Evolutionary conservation across 2,329 filamentous ascomycete genomes (phyloP).

Genomic region (Fusarium transvaalense): DNA sequence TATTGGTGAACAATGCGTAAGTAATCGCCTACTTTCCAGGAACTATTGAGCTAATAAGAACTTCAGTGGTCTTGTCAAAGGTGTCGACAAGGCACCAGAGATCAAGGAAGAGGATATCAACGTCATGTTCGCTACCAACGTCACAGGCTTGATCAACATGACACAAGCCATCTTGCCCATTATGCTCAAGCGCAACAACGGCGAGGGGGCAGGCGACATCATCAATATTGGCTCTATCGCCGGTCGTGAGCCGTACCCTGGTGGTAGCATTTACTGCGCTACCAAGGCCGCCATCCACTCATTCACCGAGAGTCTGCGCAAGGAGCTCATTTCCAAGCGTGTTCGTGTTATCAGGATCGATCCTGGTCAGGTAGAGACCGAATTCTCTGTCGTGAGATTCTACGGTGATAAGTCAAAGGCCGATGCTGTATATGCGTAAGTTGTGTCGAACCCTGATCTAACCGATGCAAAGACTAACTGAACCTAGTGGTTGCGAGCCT

Average conservation of each 20-base stretch:
- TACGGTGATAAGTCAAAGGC: conserved; percentile 89
- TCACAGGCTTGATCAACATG: conserved; percentile 95
- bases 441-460: conserved; percentile 12
- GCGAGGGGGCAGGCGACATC: conserved; percentile 83
- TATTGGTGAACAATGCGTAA: conserved; percentile 96
- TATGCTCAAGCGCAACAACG: conserved; percentile 80
- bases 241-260: conserved; percentile 86
- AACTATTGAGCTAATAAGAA: not conserved
- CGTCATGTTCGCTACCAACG: conserved; percentile 92
- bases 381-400: conserved; percentile 90
- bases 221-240: conserved; percentile 95
- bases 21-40: conserved; percentile 48
- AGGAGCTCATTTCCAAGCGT: conserved; percentile 82
- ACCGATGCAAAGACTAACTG: not conserved
- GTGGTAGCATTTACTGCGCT: conserved; percentile 91
- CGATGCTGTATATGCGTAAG: conserved; percentile 86
- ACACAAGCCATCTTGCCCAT: conserved; percentile 88
- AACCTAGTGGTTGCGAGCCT: conserved; percentile 76
- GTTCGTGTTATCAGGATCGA: conserved; percentile 90
- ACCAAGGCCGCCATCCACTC: conserved; percentile 88
- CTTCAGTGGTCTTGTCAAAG: conserved; percentile 84
- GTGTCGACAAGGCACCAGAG: conserved; percentile 84
- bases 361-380: conserved; percentile 94
- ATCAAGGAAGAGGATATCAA: conserved; percentile 88
- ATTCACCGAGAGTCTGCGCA: conserved; percentile 85